Conservation (phyloP, 2,329 filamentous ascomycete genomes). For the Alternaria sp. region DNA sequence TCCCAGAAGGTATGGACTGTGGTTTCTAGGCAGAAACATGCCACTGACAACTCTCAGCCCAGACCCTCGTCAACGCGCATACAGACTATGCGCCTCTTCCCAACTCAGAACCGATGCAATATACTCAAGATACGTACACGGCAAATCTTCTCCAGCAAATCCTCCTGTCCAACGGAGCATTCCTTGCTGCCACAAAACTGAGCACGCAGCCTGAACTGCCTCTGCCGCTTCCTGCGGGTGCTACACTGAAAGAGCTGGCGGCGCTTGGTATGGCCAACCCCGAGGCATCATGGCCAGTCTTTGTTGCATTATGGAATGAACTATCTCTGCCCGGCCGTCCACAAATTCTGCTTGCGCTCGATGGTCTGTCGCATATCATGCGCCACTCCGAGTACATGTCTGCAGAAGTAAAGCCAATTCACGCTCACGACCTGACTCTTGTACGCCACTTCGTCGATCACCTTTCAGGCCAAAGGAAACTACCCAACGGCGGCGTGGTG, state of each 20-base stretch:
- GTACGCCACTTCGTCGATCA: constrained; percentile 76
- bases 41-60: constrained; percentile 59
- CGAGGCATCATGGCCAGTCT: constrained; percentile 80
- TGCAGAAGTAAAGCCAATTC: constrained; percentile 73
- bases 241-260: constrained; percentile 71
- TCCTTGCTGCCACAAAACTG: constrained; percentile 64
- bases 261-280: constrained; percentile 73
- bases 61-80: constrained; percentile 79
- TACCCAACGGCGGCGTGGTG: constrained; percentile 78
- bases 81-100: constrained; percentile 79
- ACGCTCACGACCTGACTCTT: constrained; percentile 83
- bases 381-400: constrained; percentile 75
- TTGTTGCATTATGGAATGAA: constrained; percentile 82
- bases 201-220: constrained; percentile 64
- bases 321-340: constrained; percentile 66
- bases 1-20: constrained; percentile 77
- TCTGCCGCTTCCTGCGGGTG: constrained; percentile 63
- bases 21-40: background rate
- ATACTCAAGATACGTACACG: constrained; percentile 79
- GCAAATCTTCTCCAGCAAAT: constrained; percentile 77
- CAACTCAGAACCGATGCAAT: constrained; percentile 61
- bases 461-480: constrained; percentile 57
- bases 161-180: constrained; percentile 70
- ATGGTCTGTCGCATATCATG: constrained; percentile 85
- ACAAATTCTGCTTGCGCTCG: constrained; percentile 75